Base-by-base conservation (phyloP, 2,329 filamentous ascomycete genomes). In the Magnaporthiopsis incrustans region DNA sequence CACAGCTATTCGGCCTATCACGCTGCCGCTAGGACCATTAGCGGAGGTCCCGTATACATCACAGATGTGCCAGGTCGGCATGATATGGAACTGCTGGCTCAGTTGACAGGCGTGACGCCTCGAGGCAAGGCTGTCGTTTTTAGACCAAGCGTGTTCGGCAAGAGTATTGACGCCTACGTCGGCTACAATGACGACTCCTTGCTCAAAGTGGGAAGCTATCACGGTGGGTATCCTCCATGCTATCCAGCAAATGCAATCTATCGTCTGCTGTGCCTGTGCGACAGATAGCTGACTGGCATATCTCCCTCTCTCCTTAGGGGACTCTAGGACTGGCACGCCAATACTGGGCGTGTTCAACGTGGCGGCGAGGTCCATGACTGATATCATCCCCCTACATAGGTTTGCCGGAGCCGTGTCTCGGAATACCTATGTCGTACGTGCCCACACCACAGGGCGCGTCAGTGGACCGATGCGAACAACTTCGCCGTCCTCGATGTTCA, bases 11-110 rank as follows among this genome's bases (percentile, higher is more conserved):
- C 89, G 0, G 85, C 83, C 0, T 96, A 95, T 72, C 95, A 99
- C 70, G 95, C 91, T 5, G 94, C 95, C 1, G 93, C 92, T 2
- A 85, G 95, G 60, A 96, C 92, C 73, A 81, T 99, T 12, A 93
- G 89, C 60, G 95, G 95, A 11, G 95, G 95, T 0, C 95, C 94
- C 0, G 89, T 99, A 57, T 97, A 96, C 70, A 93, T 99, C 73
- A 98, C 94, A 0, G 95, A 99, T 74, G 84, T 87, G 0, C 94
- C 94, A 0, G 93, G 92, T 0, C 78, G 91, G 66, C 92, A 98
- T 73, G 83, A 97, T 70, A 71, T 92, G 35, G 76, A 82, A 7
- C 76, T 99, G 22, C 89, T 99, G 66, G 76, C 81, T 33, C 88
- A 96, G 73, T 93, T 98, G 82, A 92, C 90, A 0, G 93, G 89